phyloP scores from a whole-genome alignment of 2,329 filamentous ascomycete genomes.

The Westerdykella sp. region DNA sequence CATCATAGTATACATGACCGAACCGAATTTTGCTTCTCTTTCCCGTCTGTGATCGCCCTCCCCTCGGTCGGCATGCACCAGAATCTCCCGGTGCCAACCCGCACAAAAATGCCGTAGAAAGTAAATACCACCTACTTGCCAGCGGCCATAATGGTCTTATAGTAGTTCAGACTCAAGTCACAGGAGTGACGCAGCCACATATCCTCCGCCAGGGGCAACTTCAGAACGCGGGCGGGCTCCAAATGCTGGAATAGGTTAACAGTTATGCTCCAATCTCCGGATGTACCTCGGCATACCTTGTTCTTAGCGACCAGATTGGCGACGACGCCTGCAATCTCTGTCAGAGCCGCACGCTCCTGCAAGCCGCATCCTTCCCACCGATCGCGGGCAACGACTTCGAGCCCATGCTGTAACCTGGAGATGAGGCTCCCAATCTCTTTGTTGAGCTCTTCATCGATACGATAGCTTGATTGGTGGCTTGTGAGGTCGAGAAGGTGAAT shows the following conservation, averaged over 20 bases:
- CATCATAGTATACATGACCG: too few species aligned
- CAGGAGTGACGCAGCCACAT: constrained; percentile 63
- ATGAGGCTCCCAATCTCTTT: constrained; percentile 27
- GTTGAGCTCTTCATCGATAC: constrained; percentile 28
- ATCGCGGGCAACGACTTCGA: constrained; percentile 38
- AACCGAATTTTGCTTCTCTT: too few species aligned
- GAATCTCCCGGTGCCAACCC: too few species aligned
- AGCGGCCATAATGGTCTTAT: constrained; percentile 55
- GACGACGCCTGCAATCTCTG: constrained; percentile 73
- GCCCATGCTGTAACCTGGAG: constrained; percentile 29
- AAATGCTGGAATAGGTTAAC: constrained; percentile 31
- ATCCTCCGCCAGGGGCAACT: constrained; percentile 65
- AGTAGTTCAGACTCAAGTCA: constrained; percentile 63
- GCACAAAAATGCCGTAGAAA: too few species aligned
- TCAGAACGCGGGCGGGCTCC: constrained; percentile 47
- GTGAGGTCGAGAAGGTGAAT: constrained; percentile 44
- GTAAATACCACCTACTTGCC: constrained; percentile 1
- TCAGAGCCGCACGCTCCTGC: constrained; percentile 61
- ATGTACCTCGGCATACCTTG: constrained; percentile 24
- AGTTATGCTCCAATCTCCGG: constrained; percentile 7
- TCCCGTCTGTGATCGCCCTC: too few species aligned
- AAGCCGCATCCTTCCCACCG: constrained; percentile 40
- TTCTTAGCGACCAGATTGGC: constrained; percentile 56
- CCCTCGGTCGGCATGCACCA: too few species aligned
- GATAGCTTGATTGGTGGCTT: constrained; percentile 22